These are phyloP conservation scores for Alternaria viburni DNA, from an alignment of 2,329 filamentous ascomycete species.

Conservation along the genomic window DNA sequence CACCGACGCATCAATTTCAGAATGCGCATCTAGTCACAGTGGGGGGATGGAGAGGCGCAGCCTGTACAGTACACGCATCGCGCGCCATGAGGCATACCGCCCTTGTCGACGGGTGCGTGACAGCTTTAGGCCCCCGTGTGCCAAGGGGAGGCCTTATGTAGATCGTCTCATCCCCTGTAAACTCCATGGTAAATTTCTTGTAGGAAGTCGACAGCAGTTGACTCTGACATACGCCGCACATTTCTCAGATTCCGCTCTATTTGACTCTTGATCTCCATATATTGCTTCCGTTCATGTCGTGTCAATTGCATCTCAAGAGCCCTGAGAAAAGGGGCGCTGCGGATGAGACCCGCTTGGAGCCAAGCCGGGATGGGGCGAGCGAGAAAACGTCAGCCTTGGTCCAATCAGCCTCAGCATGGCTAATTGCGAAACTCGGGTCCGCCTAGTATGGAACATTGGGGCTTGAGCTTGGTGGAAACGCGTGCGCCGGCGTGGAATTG, in stretches of 20 bases:
- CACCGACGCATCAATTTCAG: neutral
- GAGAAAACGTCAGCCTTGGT: neutral
- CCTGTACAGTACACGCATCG: neutral
- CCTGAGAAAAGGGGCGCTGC: neutral
- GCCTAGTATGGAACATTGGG: neutral
- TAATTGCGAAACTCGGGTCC: neutral
- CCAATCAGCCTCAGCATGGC: neutral
- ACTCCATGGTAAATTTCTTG: neutral
- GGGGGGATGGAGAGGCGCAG: neutral
- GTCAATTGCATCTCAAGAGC: neutral
- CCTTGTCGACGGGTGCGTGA: neutral
- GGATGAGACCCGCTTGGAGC: neutral
- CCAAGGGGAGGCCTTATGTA: neutral
- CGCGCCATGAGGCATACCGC: neutral
- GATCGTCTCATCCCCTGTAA: constrained; percentile 1
- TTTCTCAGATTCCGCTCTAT: neutral
- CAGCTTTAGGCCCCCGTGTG: neutral
- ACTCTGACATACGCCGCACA: neutral
- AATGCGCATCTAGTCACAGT: constrained; percentile 1
- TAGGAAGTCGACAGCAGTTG: neutral
- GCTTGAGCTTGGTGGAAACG: neutral
- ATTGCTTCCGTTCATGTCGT: neutral
- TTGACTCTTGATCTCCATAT: neutral
- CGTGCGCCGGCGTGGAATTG: neutral
- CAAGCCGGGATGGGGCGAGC: neutral